These are phyloP conservation scores for Coniella vitis DNA, from an alignment of 2,329 filamentous ascomycete genomes.

Conservation along the genomic window DNA sequence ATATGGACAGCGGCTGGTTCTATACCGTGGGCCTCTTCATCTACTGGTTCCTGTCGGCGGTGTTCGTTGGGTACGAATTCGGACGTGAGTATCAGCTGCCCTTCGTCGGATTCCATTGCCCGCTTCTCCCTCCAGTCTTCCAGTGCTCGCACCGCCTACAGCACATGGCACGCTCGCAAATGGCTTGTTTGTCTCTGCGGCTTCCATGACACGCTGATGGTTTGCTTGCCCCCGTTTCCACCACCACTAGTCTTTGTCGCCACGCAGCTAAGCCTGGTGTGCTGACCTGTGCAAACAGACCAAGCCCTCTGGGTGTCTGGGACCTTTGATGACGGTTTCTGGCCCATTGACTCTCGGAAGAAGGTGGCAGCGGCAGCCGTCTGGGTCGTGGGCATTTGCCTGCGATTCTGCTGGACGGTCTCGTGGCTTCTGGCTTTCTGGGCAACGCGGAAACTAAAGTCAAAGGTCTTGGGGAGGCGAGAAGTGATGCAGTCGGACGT, in stretches of 20 bases:
- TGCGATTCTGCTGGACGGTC: constrained; percentile 3
- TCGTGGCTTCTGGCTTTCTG: constrained; percentile 6
- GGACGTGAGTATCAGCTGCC: too few species aligned
- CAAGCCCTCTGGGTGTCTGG: neutral
- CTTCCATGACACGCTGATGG: too few species aligned
- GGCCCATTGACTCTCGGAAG: neutral
- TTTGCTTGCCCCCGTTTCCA: neutral
- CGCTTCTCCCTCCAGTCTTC: too few species aligned
- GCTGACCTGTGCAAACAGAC: neutral
- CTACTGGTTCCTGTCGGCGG: too few species aligned
- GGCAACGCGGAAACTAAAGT: neutral
- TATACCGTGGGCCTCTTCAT: too few species aligned
- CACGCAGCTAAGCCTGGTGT: neutral
- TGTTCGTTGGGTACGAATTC: too few species aligned
- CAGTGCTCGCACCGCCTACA: too few species aligned
- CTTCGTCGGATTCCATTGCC: too few species aligned
- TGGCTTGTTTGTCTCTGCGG: too few species aligned
- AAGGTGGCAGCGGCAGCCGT: neutral
- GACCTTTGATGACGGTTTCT: neutral
- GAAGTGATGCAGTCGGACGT: constrained; percentile 9
- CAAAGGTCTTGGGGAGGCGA: neutral
- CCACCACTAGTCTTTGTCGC: neutral
- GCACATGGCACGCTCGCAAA: too few species aligned
- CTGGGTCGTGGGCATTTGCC: constrained; percentile 6
- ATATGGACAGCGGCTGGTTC: too few species aligned